Evolutionary conservation across 768 basidiomycete species (phyloP), one percentile per base, ranked within the genome.

Genomic region (Suillus subluteus): DNA sequence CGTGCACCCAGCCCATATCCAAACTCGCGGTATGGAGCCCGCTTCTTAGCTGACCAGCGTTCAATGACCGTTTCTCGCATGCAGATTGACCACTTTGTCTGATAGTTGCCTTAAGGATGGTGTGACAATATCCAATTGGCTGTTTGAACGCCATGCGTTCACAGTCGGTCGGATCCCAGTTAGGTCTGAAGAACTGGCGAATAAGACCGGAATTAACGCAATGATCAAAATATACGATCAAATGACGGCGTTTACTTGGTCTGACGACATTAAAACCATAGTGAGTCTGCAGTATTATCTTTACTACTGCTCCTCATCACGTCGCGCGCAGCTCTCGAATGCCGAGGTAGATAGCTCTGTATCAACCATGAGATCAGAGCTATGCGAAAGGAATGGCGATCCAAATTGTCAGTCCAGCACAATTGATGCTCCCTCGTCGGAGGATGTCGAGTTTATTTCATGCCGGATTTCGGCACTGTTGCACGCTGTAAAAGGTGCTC

Each of bases 171-270:
- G 63, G 1, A 41, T 64, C 16, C 2, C 7, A 32, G 8, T 64
- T 8, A 1, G 2, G 3, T 15, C 23, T 16, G 1, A 7, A 1
- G 35, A 38, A 15, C 40, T 7, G 6, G 21, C 21, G 32, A 23
- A 16, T 1, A 16, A 18, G 2, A 13, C 52, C 2, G 59, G 40
- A 11, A 40, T 64, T 3, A 64, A 64, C 4, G 37, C 26, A 15
- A 62, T 37, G 40, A n/a, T 64, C 5, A 1, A 58, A 37, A 37
- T 18, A 30, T 63, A 64, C 8, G 59, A 64, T 32, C 2, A 30
- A n/a, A 64, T 59, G 56, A 64, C 63, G 9, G 40, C 8, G 15
- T 64, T 64, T 41, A 23, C 9, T 23, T 64, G 63, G 63, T 58
- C 63, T 1, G 30, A 59, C 15, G 2, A 8, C 4, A 35, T 35